phyloP scores from a whole-genome alignment of 331 rosid species.

The Stylosanthes scabra region DNA sequence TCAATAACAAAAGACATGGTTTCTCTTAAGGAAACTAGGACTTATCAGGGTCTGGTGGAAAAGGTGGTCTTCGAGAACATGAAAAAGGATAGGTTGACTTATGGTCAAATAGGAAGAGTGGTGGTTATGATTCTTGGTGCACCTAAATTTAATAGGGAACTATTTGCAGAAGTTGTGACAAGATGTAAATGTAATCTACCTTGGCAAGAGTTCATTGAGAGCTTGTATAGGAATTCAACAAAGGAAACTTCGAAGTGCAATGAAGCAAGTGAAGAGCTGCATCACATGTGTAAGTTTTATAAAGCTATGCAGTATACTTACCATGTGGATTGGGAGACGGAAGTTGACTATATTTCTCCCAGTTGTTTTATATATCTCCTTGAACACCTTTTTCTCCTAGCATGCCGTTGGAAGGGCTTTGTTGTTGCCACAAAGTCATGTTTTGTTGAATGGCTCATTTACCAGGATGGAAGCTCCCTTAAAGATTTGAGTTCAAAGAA shows the following conservation, averaged over 20 bases:
- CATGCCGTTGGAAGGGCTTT: conserved; percentile 38
- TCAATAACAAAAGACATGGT: conserved; percentile 45
- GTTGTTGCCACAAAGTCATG: conserved; percentile 58
- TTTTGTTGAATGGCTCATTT: conserved; percentile 68
- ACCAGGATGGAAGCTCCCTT: conserved; percentile 37
- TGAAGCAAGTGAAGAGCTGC: conserved; percentile 4
- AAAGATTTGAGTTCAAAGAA: background rate
- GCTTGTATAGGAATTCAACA: conserved; percentile 23
- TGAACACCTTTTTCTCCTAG: conserved; percentile 58
- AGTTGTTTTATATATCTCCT: conserved; percentile 67
- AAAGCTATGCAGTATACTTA: conserved; percentile 53
- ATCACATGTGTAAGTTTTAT: conserved; percentile 12
- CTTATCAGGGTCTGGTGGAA: conserved; percentile 36
- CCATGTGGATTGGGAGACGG: conserved; percentile 39
- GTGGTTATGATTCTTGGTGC: conserved; percentile 56
- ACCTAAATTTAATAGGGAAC: conserved; percentile 20
- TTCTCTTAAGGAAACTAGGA: conserved; percentile 43
- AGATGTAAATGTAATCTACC: conserved; percentile 32
- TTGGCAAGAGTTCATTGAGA: conserved; percentile 59
- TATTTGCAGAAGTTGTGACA: conserved; percentile 17
- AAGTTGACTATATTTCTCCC: conserved; percentile 63
- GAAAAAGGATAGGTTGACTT: conserved; percentile 33
- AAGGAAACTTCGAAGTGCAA: background rate
- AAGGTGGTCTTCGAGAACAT: conserved; percentile 41
- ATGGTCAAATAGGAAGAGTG: conserved; percentile 62